These are phyloP conservation scores for Arthromyces matolae DNA, from an alignment of 768 basidiomycete species.

Conservation along the genomic window DNA sequence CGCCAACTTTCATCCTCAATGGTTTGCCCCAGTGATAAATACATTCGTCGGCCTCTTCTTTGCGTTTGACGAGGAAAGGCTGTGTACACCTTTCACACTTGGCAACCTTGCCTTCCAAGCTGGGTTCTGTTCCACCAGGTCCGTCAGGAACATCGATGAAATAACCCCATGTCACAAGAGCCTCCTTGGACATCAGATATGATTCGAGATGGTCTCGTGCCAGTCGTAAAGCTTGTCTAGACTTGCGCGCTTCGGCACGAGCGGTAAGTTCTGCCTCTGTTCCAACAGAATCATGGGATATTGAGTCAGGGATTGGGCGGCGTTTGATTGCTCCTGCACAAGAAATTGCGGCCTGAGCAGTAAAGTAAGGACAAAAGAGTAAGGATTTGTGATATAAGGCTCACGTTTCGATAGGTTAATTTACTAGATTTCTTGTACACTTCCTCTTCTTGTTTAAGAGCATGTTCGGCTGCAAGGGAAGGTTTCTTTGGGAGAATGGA, in stretches of 20 bases:
- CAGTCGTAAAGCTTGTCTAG: constrained; percentile 50
- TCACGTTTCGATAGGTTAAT: constrained; percentile 79
- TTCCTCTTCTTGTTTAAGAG: constrained; percentile 77
- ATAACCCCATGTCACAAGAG: constrained; percentile 68
- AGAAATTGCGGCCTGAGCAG: constrained; percentile 45
- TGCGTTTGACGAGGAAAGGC: constrained; percentile 63
- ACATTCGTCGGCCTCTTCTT: constrained; percentile 60
- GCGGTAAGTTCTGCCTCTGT: constrained; percentile 61
- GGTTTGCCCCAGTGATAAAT: constrained; percentile 81
- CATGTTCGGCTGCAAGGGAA: constrained; percentile 69
- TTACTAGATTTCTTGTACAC: constrained; percentile 73
- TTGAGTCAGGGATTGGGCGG: constrained; percentile 49
- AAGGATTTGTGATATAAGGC: constrained; percentile 16
- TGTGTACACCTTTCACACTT: constrained; percentile 80
- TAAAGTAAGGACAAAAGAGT: constrained; percentile 10
- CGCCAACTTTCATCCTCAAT: constrained; percentile 58
- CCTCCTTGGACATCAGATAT: constrained; percentile 53
- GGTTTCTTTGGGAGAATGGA: constrained; percentile 50
- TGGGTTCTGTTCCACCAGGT: constrained; percentile 60
- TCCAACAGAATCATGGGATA: constrained; percentile 71
- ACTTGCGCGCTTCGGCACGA: constrained; percentile 52
- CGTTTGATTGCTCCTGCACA: constrained; percentile 48
- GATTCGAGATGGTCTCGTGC: constrained; percentile 51
- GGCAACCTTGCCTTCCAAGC: constrained; percentile 53
- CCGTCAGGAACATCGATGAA: constrained; percentile 64